A percentile compares a stretch with the other conserved stretches of the same genome.
These are phyloP conservation scores for Dendrostoma leiphaemia DNA, from an alignment of 2,329 filamentous ascomycete genomes.

Conservation along the genomic window DNA sequence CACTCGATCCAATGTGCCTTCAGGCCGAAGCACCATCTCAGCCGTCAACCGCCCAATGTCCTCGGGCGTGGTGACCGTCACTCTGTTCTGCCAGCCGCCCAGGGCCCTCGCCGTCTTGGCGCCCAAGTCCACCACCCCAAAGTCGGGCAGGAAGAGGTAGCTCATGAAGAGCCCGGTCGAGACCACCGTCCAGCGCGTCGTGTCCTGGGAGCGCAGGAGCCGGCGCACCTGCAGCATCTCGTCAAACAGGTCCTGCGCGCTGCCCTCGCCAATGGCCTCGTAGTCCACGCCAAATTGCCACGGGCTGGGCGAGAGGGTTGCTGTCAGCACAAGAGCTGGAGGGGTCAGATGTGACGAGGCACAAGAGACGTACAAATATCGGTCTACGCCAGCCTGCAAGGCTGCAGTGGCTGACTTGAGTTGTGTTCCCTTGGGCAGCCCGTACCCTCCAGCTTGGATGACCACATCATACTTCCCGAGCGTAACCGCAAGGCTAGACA, in stretches of 20 bases:
- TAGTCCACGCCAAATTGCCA: constrained; percentile 78
- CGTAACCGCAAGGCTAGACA: constrained; percentile 35
- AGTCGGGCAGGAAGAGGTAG: constrained; percentile 63
- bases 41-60: constrained; percentile 65
- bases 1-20: constrained; percentile 36
- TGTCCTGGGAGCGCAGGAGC: constrained; percentile 45
- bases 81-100: constrained; percentile 57
- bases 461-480: constrained; percentile 51
- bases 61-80: constrained; percentile 60
- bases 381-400: constrained; percentile 44
- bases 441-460: constrained; percentile 62
- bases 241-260: constrained; percentile 63
- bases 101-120: constrained; percentile 48
- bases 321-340: too few species aligned
- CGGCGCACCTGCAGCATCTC: constrained; percentile 62
- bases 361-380: constrained; percentile 46
- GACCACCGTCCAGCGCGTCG: constrained; percentile 60
- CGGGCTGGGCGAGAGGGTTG: constrained; percentile 33
- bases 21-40: constrained; percentile 48
- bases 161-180: constrained; percentile 70
- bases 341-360: too few species aligned
- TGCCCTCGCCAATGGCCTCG: constrained; percentile 58
- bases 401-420: constrained; percentile 56
- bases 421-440: constrained; percentile 52
- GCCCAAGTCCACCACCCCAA: constrained; percentile 58